phyloP scores from a whole-genome alignment of 306 rosid genomes.

The Vigna unguiculata region DNA sequence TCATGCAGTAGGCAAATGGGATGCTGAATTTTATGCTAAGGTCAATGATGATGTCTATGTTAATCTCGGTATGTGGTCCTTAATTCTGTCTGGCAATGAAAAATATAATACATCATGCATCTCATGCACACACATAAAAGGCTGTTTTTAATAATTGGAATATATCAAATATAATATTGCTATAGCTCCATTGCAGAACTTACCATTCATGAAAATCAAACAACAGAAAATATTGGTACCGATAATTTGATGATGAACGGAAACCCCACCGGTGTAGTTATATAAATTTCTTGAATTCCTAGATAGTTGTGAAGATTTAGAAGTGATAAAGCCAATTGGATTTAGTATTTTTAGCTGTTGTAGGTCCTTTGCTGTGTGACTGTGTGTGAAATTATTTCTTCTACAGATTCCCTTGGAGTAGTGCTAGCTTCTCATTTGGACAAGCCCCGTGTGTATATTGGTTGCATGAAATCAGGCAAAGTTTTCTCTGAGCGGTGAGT shows the following conservation, averaged over 20 bases:
- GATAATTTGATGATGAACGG: not conserved
- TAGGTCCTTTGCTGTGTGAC: constrained; percentile 21
- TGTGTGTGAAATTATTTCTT: constrained; percentile 41
- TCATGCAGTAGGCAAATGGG: constrained; percentile 70
- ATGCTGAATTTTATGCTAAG: constrained; percentile 71
- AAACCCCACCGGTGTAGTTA: not conserved
- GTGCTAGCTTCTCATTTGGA: constrained; percentile 59
- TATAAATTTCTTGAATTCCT: not conserved
- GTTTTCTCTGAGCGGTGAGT: constrained; percentile 79
- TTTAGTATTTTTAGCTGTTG: not conserved
- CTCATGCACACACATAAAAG: not conserved
- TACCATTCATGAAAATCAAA: not conserved
- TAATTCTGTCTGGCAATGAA: constrained; percentile 41
- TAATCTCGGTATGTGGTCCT: constrained; percentile 69
- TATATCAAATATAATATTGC: not conserved
- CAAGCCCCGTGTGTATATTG: constrained; percentile 69
- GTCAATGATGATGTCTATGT: constrained; percentile 76
- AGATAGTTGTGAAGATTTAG: not conserved
- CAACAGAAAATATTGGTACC: not conserved
- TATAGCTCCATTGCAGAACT: not conserved
- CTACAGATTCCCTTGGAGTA: constrained; percentile 73
- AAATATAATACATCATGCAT: not conserved
- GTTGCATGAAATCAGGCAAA: constrained; percentile 88
- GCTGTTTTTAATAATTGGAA: no score
- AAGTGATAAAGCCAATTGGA: not conserved